phyloP scores from a whole-genome alignment of 2,329 filamentous ascomycete species.

The Simplicillium sp. region DNA sequence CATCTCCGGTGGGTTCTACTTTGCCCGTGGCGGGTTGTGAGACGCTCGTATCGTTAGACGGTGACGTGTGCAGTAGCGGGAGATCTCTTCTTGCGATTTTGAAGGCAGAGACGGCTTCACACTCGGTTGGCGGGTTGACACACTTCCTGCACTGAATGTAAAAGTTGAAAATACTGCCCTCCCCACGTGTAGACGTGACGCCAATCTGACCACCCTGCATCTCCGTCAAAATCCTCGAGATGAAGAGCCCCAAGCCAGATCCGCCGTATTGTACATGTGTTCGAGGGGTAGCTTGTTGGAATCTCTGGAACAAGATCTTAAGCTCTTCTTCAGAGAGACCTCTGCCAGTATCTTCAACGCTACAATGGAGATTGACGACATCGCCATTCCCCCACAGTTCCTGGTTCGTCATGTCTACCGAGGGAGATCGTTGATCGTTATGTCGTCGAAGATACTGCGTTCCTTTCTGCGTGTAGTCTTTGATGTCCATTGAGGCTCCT shows the following conservation, averaged over 20 bases:
- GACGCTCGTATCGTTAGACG: not conserved
- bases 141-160: constrained; percentile 61
- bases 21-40: constrained; percentile 1
- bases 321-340: constrained; percentile 55
- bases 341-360: constrained; percentile 64
- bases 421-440: constrained; percentile 21
- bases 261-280: constrained; percentile 67
- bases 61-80: no score
- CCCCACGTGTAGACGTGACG: constrained; percentile 55
- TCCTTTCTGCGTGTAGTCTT: constrained; percentile 27
- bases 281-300: constrained; percentile 57
- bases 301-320: constrained; percentile 57
- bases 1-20: constrained; percentile 8
- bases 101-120: constrained; percentile 24
- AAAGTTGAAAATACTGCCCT: constrained; percentile 68
- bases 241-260: constrained; percentile 63
- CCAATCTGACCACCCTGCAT: constrained; percentile 72
- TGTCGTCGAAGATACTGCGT: constrained; percentile 38
- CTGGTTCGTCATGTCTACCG: constrained; percentile 37
- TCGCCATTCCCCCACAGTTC: constrained; percentile 65
- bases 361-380: constrained; percentile 62
- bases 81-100: constrained; percentile 21
- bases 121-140: constrained; percentile 25
- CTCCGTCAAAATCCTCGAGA: constrained; percentile 66
- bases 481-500: constrained; percentile 48